A percentile compares a stretch with the other conserved stretches of the same genome.
phyloP scores from a whole-genome alignment of 2,329 filamentous ascomycete genomes.

The Xylariaceae sp. region DNA sequence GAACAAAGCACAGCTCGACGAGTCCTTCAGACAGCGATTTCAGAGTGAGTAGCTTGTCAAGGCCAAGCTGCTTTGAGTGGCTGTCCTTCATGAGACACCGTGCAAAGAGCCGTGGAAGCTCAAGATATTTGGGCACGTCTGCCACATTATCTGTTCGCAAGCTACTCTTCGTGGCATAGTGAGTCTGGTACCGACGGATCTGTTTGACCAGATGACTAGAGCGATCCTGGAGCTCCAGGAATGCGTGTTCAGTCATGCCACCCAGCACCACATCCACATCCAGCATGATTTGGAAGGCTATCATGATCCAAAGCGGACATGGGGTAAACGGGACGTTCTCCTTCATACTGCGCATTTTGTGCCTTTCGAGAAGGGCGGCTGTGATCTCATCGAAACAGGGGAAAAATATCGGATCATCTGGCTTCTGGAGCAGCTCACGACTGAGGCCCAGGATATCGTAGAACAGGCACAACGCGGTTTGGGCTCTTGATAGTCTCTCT shows the following conservation, averaged over 20 bases:
- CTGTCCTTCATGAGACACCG: not conserved
- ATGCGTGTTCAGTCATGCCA: not conserved
- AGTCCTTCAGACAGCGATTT: not conserved
- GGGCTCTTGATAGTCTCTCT: too few species aligned
- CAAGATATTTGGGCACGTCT: not conserved
- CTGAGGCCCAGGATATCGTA: too few species aligned
- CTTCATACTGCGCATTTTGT: not conserved
- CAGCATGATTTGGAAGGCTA: conserved; percentile 7
- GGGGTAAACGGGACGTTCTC: not conserved
- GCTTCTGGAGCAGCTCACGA: not conserved
- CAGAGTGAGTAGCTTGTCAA: not conserved
- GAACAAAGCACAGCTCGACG: not conserved
- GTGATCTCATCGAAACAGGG: conserved; percentile 11
- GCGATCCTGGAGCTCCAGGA: conserved; percentile 3
- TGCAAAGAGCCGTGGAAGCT: not conserved
- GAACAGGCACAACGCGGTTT: too few species aligned
- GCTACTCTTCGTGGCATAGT: not conserved
- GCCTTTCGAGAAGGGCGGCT: not conserved
- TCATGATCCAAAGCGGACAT: conserved; percentile 6
- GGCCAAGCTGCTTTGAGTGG: not conserved
- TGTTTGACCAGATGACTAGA: not conserved
- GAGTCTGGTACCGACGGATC: not conserved
- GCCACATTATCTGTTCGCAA: not conserved
- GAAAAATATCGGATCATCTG: not conserved
- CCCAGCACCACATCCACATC: not conserved